Evolutionary conservation across 306 rosid genomes (phyloP).

Genomic region (Pyrus betulifolia): DNA sequence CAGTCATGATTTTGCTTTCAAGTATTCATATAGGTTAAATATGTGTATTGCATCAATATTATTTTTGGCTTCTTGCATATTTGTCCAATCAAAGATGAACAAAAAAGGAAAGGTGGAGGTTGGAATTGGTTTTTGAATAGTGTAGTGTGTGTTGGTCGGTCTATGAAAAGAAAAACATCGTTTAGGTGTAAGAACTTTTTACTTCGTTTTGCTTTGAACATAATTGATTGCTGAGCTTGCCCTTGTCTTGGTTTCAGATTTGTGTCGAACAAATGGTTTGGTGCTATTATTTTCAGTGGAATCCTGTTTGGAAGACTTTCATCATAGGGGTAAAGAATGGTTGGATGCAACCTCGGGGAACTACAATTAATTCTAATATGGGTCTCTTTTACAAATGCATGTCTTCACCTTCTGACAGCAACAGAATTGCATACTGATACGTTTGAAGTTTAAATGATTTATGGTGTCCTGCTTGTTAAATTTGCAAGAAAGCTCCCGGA

Average conservation of each 20-base stretch:
- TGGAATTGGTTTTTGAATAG: too few relatives aligned
- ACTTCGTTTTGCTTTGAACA: slow-evolving; percentile 6
- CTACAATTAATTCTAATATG: neutral
- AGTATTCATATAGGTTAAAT: neutral
- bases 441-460: neutral
- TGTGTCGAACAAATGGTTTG: slow-evolving; percentile 94
- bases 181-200: neutral
- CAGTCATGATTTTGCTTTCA: neutral
- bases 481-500: neutral
- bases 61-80: neutral
- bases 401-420: neutral
- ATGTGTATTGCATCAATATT: neutral
- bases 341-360: neutral
- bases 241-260: slow-evolving; percentile 41
- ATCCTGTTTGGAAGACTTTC: slow-evolving; percentile 60
- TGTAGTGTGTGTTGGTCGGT: too few relatives aligned
- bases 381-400: neutral
- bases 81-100: neutral
- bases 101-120: neutral
- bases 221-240: neutral
- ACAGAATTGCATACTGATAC: neutral
- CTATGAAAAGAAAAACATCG: neutral
- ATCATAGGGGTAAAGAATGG: slow-evolving; percentile 27
- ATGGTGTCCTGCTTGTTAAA: neutral
- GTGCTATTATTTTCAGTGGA: slow-evolving; percentile 77